Percentiles rank a stretch among this genome's conserved stretches.
Evolutionary conservation across 1,284 basidiomycete species (phyloP).

Genomic region (Cutaneotrichosporon sp.): DNA sequence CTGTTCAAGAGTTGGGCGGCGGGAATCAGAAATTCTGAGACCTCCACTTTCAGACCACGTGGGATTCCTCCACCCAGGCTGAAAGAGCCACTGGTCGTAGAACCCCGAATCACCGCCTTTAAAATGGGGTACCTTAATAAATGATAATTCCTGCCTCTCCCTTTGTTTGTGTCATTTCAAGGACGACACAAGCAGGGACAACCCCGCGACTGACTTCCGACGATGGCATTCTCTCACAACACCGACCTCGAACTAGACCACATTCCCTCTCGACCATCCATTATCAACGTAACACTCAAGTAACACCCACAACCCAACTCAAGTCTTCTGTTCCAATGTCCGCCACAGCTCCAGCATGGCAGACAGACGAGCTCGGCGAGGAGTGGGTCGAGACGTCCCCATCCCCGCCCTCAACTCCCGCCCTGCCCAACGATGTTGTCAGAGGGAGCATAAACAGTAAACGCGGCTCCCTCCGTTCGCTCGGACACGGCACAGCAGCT

Average conservation of each 20-base stretch:
- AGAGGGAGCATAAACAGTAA: slow-evolving; percentile 28
- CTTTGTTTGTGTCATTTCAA: slow-evolving; percentile 1
- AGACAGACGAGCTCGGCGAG: slow-evolving; percentile 69
- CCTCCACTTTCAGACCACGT: slow-evolving; percentile 4
- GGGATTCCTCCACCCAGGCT: not conserved
- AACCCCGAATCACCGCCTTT: not conserved
- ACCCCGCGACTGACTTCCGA: slow-evolving; percentile 19
- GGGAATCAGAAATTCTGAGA: slow-evolving; percentile 10
- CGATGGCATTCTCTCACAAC: not conserved
- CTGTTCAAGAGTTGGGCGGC: not conserved
- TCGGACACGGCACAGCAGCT: slow-evolving; percentile 31
- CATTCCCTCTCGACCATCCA: too few species aligned
- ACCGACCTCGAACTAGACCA: too few species aligned
- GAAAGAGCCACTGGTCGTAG: not conserved
- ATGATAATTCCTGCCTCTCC: not conserved
- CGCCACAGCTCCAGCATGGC: slow-evolving; percentile 65
- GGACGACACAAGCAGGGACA: too few species aligned
- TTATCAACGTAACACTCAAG: not conserved
- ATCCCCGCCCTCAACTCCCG: slow-evolving; percentile 58
- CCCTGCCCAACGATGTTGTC: not conserved
- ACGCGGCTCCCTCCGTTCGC: slow-evolving; percentile 36
- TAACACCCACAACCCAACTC: not conserved
- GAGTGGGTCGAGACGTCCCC: slow-evolving; percentile 63
- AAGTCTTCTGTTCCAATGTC: slow-evolving; percentile 19
- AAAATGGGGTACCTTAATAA: not conserved